Percentiles rank a stretch among this genome's conserved stretches.
Conservation (phyloP, 805 yeast genomes). For the Candida nanaspora region DNA sequence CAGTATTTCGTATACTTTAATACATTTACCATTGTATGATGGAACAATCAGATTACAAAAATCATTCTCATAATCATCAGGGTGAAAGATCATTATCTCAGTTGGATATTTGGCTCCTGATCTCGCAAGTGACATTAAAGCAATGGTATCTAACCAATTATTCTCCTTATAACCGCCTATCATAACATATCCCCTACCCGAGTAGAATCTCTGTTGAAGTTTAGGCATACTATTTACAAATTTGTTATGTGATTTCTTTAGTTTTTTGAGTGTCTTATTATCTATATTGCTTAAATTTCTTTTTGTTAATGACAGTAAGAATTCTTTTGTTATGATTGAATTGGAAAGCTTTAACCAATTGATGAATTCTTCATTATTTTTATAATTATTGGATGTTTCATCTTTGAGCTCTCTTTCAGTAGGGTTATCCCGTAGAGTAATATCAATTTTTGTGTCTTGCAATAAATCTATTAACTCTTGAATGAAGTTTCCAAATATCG, state of each 20-base stretch:
- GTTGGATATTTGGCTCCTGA: conserved; percentile 38
- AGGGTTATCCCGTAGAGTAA: too few relatives aligned
- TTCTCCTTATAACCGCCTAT: conserved; percentile 36
- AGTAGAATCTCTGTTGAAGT: conserved; percentile 14
- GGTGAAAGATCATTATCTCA: conserved; percentile 34
- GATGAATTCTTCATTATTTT: not conserved
- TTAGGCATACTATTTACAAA: conserved; percentile 6
- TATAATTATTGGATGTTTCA: too few relatives aligned
- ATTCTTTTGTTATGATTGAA: not conserved
- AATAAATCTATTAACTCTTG: not conserved
- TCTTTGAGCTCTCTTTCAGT: too few relatives aligned
- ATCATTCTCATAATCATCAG: conserved; percentile 31
- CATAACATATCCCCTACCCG: conserved; percentile 29
- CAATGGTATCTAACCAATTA: conserved; percentile 32
- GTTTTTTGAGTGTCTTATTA: not conserved
- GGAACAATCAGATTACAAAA: conserved; percentile 35
- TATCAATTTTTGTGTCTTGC: not conserved
- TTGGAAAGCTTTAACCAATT: not conserved
- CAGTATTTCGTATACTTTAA: conserved; percentile 30
- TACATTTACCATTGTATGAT: conserved; percentile 33
- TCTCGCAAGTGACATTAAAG: conserved; percentile 34
- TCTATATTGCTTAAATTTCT: not conserved
- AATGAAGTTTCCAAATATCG: not conserved
- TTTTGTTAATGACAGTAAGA: not conserved
- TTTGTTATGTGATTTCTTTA: not conserved